Evolutionary conservation across 805 yeast species (phyloP), one percentile per base, ranked within the genome.

Genomic region (Metschnikowia lunata): DNA sequence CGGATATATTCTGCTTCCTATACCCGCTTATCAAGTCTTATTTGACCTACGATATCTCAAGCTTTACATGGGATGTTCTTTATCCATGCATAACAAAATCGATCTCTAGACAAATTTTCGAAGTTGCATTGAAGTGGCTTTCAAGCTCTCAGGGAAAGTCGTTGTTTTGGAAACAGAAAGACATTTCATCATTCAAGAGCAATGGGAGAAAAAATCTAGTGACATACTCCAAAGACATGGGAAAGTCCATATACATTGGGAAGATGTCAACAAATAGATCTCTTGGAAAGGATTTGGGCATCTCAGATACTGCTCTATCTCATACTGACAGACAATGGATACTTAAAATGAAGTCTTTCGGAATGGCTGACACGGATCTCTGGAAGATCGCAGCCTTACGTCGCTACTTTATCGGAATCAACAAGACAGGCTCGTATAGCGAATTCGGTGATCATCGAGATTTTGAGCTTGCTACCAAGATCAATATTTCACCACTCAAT

Each of bases 381-480:
- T 91, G 97, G 97, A 91, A 90, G 60, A 64, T 91, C 10, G 82
- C 82, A 12, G 78, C 78, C 3, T 62, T 88, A 44, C 72, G 90
- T 44, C 82, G 82, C 27, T 85, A 88, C 52, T 75, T 90, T 8
- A 72, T 66, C 47, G 78, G 81, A 39, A 42, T 38, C 12, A 50
- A 37, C 13, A 37, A 51, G 30, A 46, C 52, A 7, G 48, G 39
- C 7, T 30, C 45, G 7, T 39, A 38, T 23, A 37, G 43, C 8
- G 39, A 46, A 12, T 29, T 47, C 1, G 46, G 52, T 7, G 47
- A 50, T 34, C 48, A 45, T 23, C 40, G 48, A 11, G 48, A 55
- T 34, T 52, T 55, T 23, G 52, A 51, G 34, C 50, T 47, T 27
- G 55, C 55, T 2, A 38, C 53, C 11, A 46, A 49, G 28, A 40